phyloP scores from a whole-genome alignment of 2,329 filamentous ascomycete species.

The Dactylellina cionopaga region DNA sequence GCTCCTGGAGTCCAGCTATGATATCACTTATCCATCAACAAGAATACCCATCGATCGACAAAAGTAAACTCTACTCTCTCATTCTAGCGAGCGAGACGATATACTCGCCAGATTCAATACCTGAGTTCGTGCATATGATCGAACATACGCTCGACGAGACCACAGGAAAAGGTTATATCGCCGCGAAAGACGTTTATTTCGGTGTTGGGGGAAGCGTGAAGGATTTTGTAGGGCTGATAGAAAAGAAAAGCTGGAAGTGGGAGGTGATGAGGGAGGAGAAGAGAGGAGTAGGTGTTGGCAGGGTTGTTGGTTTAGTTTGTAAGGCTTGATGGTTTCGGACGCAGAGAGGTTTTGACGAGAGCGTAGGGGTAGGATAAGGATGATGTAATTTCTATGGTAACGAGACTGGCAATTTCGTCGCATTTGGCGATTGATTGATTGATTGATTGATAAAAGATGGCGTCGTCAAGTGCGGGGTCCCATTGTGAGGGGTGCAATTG shows the following conservation, averaged over 20 bases:
- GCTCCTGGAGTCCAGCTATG: conserved; percentile 76
- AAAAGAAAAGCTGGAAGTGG: conserved; percentile 27
- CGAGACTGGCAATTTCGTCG: not conserved
- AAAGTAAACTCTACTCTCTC: conserved; percentile 58
- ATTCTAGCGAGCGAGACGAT: conserved; percentile 83
- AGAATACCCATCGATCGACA: conserved; percentile 1
- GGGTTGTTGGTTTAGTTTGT: conserved; percentile 53
- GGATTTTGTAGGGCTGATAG: conserved; percentile 69
- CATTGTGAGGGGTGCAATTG: not conserved
- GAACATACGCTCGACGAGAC: conserved; percentile 69
- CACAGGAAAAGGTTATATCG: conserved; percentile 72
- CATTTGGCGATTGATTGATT: not conserved
- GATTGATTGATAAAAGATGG: not conserved
- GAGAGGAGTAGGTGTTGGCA: conserved; percentile 51
- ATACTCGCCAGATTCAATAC: conserved; percentile 78
- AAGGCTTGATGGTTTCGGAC: conserved; percentile 27
- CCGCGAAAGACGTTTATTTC: conserved; percentile 83
- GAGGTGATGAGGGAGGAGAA: conserved; percentile 42
- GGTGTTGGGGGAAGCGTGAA: conserved; percentile 84
- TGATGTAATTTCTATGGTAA: not conserved
- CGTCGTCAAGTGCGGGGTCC: too few species aligned
- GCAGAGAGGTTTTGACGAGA: too few species aligned
- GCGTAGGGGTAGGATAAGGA: too few species aligned
- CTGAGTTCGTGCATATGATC: conserved; percentile 74
- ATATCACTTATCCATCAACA: conserved; percentile 67